Base-by-base conservation (phyloP, 352 stramenopile species). In the Phytophthora colocasiae region DNA sequence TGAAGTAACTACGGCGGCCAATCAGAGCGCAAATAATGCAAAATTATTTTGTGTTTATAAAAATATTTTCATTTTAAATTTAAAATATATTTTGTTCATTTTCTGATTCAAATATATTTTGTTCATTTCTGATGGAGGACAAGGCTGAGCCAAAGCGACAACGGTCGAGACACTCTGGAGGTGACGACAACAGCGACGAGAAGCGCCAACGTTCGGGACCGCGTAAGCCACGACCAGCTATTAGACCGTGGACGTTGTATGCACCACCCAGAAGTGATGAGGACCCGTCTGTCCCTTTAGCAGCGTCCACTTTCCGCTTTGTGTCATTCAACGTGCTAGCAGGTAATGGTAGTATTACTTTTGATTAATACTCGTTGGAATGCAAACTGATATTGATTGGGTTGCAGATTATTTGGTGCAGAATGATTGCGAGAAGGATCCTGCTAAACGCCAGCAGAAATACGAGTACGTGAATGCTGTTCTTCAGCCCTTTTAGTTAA, bases 251-350 rank as follows among this genome's bases (percentile, higher is more conserved):
- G 81, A 83, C 64, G 48, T 51, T 75, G 58, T 90, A 90, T 41
- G 70, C 72, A 19, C 63, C 75, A n/a, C 79, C 77, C 1, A 32
- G 58, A 24, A 64, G 56, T 27, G 34, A 32, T 1, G 61, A 66
- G 19, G 71, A 69, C 34, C 58, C 62, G 5, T 59, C 58, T 9
- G 65, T 73, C 5, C 51, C 63, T 31, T 32, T 60, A 0, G 46
- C 60, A 26, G 59, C 73, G 26, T 47, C 64, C 34, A 84, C 79
- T 45, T 90, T 92, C 58, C 83, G 83, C 53, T 75, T 92, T 22
- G 54, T 87, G 51, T 92, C 79, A 17, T 90, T 89, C 71, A 92
- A 92, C 49, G 83, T 89, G n/a, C 62, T 92, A 8, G 81, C 83
- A 43, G 83, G 80, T 89, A 47, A 2, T 8, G 15, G 31, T 14